Evolutionary conservation across 352 stramenopile species (phyloP).

Genomic region (Globisporangium megalacanthum): DNA sequence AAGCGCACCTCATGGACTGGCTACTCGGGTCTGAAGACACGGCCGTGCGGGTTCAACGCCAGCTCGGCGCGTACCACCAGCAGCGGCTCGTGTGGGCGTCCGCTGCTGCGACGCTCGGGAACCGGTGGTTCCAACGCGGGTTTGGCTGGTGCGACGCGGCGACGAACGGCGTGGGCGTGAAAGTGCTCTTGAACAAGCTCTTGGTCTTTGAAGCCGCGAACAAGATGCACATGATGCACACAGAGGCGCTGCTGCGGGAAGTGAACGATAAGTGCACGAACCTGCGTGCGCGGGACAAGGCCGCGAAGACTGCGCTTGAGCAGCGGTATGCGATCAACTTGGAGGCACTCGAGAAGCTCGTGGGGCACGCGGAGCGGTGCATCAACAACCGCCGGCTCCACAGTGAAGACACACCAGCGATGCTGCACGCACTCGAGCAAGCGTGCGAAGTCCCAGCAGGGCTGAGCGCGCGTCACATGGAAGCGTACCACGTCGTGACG

Average conservation of each 20-base stretch:
- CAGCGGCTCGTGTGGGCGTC: conserved; percentile 53
- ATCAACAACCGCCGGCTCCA: conserved; percentile 78
- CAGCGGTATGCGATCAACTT: conserved; percentile 35
- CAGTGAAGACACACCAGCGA: conserved; percentile 48
- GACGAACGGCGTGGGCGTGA: conserved; percentile 55
- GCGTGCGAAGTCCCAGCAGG: conserved; percentile 50
- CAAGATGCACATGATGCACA: conserved; percentile 78
- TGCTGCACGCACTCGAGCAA: conserved; percentile 62
- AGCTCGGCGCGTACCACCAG: conserved; percentile 37
- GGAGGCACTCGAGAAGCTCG: conserved; percentile 43
- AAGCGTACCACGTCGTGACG: conserved; percentile 66
- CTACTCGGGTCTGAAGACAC: conserved; percentile 52
- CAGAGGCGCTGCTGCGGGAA: conserved; percentile 46
- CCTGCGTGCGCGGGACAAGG: conserved; percentile 34
- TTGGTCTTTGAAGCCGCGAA: conserved; percentile 59
- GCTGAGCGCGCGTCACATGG: conserved; percentile 30
- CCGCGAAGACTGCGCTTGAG: conserved; percentile 35
- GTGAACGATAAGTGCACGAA: conserved; percentile 60
- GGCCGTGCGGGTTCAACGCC: conserved; percentile 34
- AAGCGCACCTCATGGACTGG: conserved; percentile 52
- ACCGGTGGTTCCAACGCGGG: conserved; percentile 60
- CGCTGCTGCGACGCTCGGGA: conserved; percentile 48
- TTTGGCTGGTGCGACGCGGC: conserved; percentile 59
- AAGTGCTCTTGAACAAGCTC: conserved; percentile 47
- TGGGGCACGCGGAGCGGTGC: conserved; percentile 47